Base-by-base conservation (phyloP, 805 yeast species). In the Geotrichum ghanense region DNA sequence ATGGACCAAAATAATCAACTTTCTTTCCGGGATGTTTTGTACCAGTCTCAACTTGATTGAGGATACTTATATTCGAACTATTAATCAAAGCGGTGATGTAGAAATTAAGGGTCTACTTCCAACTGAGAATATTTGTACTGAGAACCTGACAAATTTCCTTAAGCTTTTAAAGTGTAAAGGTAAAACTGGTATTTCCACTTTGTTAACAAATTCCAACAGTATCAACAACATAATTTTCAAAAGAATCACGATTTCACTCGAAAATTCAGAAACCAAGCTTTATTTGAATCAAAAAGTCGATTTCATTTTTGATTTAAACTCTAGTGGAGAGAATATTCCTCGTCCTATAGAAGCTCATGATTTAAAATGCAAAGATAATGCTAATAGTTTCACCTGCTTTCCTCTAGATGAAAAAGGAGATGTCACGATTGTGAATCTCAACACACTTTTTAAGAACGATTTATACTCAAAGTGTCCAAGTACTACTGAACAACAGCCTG, bases 121-220 rank as follows among this genome's bases (percentile, higher is more conserved):
- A 1, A 77, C 90, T 51, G 98, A 92, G 60, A 95, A 97, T 0
- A 80, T 92, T 16, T 92, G 98, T 64, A 92, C 98, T 0, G 98
- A 92, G 62, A 92, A 92, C 65, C 71, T 92, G 59, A 90, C 98
- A 0, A 97, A 98, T 0, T 87, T 90, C 55, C 63, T 92, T 51
- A 89, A 88, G 60, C 69, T 92, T 50, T 71, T 92, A 23, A 97
- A 98, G 2, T 84, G 97, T 9, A 81, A 86, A 59, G 97, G 96
- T 1, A 83, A 81, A 60, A 79, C 94, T 0, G 98, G 98, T 2
- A 68, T 92, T 35, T 76, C 95, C 0, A 75, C 94, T 0, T 68
- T 90, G 39, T 68, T 92, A 21, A 95, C 88, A 56, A 97, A 98
- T 17, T 95, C 87, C 61, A 31, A 31, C 37, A 31, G 37, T 31